Evolutionary conservation across 2,329 filamentous ascomycete species (phyloP), one percentile per base, ranked within the genome.

Genomic region (Fusarium kyushuense): DNA sequence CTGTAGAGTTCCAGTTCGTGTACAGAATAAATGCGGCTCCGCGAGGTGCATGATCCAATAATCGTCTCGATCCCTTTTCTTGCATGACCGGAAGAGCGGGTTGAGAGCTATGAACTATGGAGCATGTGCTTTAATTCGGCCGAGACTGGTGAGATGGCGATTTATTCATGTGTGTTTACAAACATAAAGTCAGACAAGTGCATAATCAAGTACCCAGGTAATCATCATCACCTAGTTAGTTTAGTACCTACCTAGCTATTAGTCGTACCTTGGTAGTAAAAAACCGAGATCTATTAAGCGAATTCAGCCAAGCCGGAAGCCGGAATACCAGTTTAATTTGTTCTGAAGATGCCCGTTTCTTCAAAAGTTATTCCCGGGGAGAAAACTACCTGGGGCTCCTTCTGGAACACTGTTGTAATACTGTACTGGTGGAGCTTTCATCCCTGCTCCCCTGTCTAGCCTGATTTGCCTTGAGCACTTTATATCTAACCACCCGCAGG

Each of bases 251-350:
- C n/a, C n/a, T n/a, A 38, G 19, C 6, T n/a, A n/a, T 38, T 38
- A 21, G 35, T 19, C n/a, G 35, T 19, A 30, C 23, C 23, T n/a
- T n/a, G n/a, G n/a, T 13, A 36, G 33, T n/a, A 25, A 19, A 36
- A 19, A 38, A 38, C 19, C 35, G 12, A 40, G 46, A 29, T 59
- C 32, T 36, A 19, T 40, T 33, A 57, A 51, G 43, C 59, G 36
- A 48, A 47, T 27, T 45, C 29, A 45, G 70, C 70, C 70, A 71
- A 72, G 67, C 62, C 67, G 67, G 70, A 57, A 69, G 32, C 35
- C 62, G 63, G 55, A 57, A 56, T 36, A 23, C 21, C 53, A 49
- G 58, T 35, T 63, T 63, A 45, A 63, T 63, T 42, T 51, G 33
- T 17, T 51, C 46, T 21, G 13, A 36, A 19, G 23, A 36, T 45